Base-by-base conservation (phyloP, 805 yeast genomes). In the Saccharomycopsis capsularis region DNA sequence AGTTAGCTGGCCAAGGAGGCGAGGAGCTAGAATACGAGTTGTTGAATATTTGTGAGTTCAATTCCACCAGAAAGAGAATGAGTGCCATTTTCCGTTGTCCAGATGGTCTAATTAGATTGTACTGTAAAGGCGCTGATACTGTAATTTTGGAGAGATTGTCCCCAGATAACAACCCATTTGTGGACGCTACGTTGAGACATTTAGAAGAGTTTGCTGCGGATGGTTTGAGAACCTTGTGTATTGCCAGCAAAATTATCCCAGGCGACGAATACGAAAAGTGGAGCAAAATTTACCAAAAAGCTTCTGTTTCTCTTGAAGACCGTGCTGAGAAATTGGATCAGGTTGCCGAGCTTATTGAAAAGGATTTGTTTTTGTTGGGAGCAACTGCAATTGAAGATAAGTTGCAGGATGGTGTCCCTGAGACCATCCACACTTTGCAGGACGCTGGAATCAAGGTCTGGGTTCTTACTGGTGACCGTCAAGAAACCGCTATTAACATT, bases 341-440 rank as follows among this genome's bases (percentile, higher is more conserved):
- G 6, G 95, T 85, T 11, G 98, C 99, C 0, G 96, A 91, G 59
- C 57, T 79, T 47, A 89, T 93, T 54, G 99, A 93, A 64, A 75
- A 70, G 34, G 83, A 85, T 53, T 68, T 93, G 56, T 82, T 81
- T 53, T 67, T 93, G 36, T 68, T 93, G 16, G 99, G 99, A 36
- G 98, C 98, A 1, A 95, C 99, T 34, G 99, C 99, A 1, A 93
- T 93, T 62, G 99, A 93, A 64, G 99, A 93, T 64, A 91, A 93
- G 62, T 70, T 93, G 42, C 99, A 93, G 68, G 98, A 91, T 50
- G 99, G 97, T 37, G 99, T 93, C 19, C 98, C 99, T 2, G 99
- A 93, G 56, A 89, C 99, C 1, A 95, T 93, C 53, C 93, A 87
- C 56, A 85, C 95, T 4, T 73, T 93, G 48, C 99, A 95, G 63